Percentiles rank a stretch among this genome's conserved stretches.
Evolutionary conservation across 1,284 basidiomycete genomes (phyloP).

Genomic region (Trichosporon asahii): DNA sequence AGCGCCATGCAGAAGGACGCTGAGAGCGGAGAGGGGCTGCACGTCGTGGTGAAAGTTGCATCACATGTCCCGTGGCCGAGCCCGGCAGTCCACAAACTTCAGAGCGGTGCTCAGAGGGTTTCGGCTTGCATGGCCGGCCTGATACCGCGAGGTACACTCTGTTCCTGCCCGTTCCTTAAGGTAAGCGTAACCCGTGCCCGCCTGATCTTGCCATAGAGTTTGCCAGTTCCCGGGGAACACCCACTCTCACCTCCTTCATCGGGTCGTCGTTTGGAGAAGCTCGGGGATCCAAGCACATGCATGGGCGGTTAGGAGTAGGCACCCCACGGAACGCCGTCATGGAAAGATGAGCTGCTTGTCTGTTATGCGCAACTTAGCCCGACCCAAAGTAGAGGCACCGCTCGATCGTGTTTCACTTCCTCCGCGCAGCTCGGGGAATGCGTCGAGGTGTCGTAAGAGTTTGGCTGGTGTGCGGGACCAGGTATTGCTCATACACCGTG

Average conservation of each 20-base stretch:
- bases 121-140: too few relatives aligned
- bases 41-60: not conserved
- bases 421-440: not conserved
- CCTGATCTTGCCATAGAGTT: not conserved
- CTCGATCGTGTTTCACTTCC: not conserved
- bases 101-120: not conserved
- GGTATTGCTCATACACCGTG: not conserved
- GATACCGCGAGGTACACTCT: not conserved
- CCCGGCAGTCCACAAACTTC: not conserved
- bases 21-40: too few relatives aligned
- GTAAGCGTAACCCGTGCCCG: not conserved
- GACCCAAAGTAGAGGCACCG: not conserved
- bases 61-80: not conserved
- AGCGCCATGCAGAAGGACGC: not conserved
- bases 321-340: not conserved
- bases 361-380: not conserved
- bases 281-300: not conserved
- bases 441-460: not conserved
- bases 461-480: not conserved
- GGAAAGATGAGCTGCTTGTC: not conserved
- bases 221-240: not conserved
- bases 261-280: too few relatives aligned
- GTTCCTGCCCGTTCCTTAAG: not conserved
- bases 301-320: not conserved
- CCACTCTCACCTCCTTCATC: too few relatives aligned